Conservation (phyloP, 148 eudicot genomes). For the Euryodendron excelsum region DNA sequence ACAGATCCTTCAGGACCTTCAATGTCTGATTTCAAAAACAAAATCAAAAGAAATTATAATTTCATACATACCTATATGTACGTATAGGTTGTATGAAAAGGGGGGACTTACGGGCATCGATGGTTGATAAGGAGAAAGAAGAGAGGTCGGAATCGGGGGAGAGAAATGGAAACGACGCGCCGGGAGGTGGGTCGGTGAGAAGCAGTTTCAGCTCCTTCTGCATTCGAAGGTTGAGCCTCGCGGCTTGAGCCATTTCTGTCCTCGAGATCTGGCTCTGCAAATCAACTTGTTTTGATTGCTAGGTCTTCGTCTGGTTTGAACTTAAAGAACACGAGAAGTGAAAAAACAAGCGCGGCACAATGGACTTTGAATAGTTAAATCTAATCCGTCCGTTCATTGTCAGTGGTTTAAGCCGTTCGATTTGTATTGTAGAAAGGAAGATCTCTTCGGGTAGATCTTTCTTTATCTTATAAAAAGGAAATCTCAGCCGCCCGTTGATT, state of each 20-base stretch:
- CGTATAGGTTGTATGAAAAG: neutral
- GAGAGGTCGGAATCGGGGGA: slow-evolving; percentile 24
- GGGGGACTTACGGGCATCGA: slow-evolving; percentile 35
- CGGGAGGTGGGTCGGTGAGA: slow-evolving; percentile 56
- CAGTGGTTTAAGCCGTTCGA: too few relatives aligned
- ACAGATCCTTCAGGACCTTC: slow-evolving; percentile 59
- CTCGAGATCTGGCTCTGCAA: slow-evolving; percentile 25
- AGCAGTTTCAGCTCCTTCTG: slow-evolving; percentile 59
- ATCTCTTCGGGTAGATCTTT: too few relatives aligned
- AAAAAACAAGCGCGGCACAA: too few relatives aligned
- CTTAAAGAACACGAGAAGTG: too few relatives aligned
- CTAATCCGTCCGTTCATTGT: too few relatives aligned
- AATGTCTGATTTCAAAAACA: slow-evolving; percentile 29
- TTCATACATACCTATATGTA: neutral
- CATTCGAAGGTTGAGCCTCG: slow-evolving; percentile 52
- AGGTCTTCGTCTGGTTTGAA: neutral
- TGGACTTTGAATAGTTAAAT: too few relatives aligned
- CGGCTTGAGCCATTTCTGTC: too few relatives aligned
- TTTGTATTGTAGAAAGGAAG: too few relatives aligned
- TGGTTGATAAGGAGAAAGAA: slow-evolving; percentile 36
- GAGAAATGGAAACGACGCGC: slow-evolving; percentile 47
- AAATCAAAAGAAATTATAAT: neutral
- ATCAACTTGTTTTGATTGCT: neutral
- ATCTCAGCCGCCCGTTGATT: too few relatives aligned
- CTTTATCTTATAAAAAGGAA: too few relatives aligned